phyloP scores from a whole-genome alignment of 306 rosid genomes.

The Dryas alaskensis region DNA sequence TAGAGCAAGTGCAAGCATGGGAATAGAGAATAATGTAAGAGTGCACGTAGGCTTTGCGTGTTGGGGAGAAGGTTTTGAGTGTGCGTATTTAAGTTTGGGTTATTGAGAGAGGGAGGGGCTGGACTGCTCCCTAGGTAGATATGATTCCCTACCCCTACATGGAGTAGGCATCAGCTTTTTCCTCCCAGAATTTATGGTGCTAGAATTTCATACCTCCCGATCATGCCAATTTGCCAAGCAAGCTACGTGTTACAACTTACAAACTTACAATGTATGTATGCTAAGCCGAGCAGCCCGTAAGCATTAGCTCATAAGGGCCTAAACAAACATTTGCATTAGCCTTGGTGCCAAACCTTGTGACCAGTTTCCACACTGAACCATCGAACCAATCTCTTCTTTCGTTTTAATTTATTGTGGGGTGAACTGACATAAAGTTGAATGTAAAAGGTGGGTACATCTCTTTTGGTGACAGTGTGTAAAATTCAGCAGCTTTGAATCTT shows the following conservation, averaged over 20 bases:
- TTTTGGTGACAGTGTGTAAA: constrained; percentile 4
- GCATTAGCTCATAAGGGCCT: neutral
- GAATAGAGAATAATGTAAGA: constrained; percentile 53
- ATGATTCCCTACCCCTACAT: constrained; percentile 70
- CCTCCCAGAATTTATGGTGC: constrained; percentile 39
- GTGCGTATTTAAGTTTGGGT: constrained; percentile 25
- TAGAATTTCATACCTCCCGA: constrained; percentile 4
- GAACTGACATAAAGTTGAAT: constrained; percentile 17
- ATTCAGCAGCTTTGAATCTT: neutral
- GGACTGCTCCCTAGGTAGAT: constrained; percentile 38
- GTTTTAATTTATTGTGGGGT: constrained; percentile 8
- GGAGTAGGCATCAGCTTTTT: constrained; percentile 37
- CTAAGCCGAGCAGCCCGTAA: too few relatives aligned
- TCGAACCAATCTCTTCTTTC: neutral
- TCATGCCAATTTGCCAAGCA: neutral
- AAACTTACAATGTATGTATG: too few relatives aligned
- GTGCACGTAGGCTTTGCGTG: constrained; percentile 86
- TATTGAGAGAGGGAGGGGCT: too few relatives aligned
- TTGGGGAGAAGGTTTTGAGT: constrained; percentile 55
- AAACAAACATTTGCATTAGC: neutral
- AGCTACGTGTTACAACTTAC: neutral
- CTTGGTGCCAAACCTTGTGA: neutral
- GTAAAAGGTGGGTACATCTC: neutral
- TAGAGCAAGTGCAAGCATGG: constrained; percentile 28
- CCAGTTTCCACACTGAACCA: neutral